Conservation (phyloP, 2,329 filamentous ascomycete genomes). For the Verticillium tricorpus region DNA sequence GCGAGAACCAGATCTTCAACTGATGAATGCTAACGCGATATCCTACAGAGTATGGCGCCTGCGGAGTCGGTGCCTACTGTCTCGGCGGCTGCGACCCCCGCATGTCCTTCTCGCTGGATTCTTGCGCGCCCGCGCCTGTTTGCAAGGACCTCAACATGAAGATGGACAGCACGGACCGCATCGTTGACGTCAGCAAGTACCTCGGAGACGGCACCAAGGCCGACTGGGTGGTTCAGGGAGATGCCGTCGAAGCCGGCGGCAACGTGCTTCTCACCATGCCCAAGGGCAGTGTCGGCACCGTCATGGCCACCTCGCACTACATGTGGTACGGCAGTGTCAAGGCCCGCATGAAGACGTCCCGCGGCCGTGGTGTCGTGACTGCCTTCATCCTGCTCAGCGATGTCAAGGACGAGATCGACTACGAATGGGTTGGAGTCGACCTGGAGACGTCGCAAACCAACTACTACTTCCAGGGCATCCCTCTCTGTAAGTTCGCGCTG, state of each 20-base stretch:
- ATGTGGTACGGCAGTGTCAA: slow-evolving; percentile 97
- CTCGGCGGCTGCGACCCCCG: slow-evolving; percentile 90
- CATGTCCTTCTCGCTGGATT: slow-evolving; percentile 75
- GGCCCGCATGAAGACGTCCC: slow-evolving; percentile 77
- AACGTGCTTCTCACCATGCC: slow-evolving; percentile 86
- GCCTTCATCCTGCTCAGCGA: slow-evolving; percentile 95
- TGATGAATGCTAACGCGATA: background rate
- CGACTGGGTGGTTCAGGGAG: slow-evolving; percentile 88
- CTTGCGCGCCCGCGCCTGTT: slow-evolving; percentile 79
- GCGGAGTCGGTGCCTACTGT: slow-evolving; percentile 91
- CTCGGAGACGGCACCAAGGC: slow-evolving; percentile 74
- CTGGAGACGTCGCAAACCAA: slow-evolving; percentile 81
- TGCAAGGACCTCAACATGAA: slow-evolving; percentile 72
- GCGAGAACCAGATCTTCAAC: background rate
- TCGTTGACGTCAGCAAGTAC: slow-evolving; percentile 73
- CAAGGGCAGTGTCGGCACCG: slow-evolving; percentile 76
- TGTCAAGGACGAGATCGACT: slow-evolving; percentile 98
- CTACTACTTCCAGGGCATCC: slow-evolving; percentile 93
- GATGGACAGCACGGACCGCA: slow-evolving; percentile 66
- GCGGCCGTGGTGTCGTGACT: slow-evolving; percentile 86
- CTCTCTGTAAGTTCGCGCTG: slow-evolving; percentile 63
- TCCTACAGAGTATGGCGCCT: slow-evolving; percentile 77
- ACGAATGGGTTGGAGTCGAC: slow-evolving; percentile 85
- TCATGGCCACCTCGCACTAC: slow-evolving; percentile 78
- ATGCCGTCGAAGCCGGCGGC: slow-evolving; percentile 62